These are phyloP conservation scores for Malassezia psittaci DNA, from an alignment of 1,284 basidiomycete species.

Conservation along the genomic window DNA sequence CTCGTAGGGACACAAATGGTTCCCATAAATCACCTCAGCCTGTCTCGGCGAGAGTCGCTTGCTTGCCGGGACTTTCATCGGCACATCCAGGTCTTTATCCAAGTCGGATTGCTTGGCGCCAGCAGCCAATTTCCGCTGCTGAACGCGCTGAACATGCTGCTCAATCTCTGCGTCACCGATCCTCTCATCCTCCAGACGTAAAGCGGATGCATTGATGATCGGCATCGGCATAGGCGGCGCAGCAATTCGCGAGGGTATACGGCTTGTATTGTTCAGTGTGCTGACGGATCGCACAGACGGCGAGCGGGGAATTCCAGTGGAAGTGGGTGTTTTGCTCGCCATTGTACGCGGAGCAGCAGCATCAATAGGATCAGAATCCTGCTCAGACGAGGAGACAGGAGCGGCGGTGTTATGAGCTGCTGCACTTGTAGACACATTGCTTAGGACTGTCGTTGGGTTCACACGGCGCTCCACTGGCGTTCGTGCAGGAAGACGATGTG, in stretches of 20 bases:
- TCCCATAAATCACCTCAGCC: slow-evolving; percentile 49
- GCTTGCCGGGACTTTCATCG: slow-evolving; percentile 69
- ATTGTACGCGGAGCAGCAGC: neutral
- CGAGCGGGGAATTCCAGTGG: slow-evolving; percentile 18
- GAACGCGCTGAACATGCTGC: slow-evolving; percentile 79
- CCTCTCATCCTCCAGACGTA: slow-evolving; percentile 65
- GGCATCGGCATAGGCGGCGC: neutral
- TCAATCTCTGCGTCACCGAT: slow-evolving; percentile 93
- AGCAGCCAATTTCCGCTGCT: slow-evolving; percentile 71
- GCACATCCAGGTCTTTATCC: slow-evolving; percentile 80
- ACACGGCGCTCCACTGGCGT: neutral
- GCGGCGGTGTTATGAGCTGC: neutral
- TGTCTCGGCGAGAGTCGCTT: slow-evolving; percentile 60
- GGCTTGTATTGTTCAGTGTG: neutral
- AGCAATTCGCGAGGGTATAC: slow-evolving; percentile 15
- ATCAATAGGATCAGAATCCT: neutral
- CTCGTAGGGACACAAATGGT: slow-evolving; percentile 58
- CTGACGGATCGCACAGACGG: slow-evolving; percentile 16
- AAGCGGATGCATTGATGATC: neutral
- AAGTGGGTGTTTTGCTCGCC: slow-evolving; percentile 8
- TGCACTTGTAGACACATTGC: neutral
- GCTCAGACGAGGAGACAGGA: neutral
- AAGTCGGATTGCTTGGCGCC: slow-evolving; percentile 71
- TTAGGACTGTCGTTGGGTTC: neutral
- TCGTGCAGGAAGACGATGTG: too few species aligned